Percentiles rank a stretch among this genome's conserved stretches.
Evolutionary conservation across 139 green algal species (phyloP).

Genomic region (Pleodorina starrii): DNA sequence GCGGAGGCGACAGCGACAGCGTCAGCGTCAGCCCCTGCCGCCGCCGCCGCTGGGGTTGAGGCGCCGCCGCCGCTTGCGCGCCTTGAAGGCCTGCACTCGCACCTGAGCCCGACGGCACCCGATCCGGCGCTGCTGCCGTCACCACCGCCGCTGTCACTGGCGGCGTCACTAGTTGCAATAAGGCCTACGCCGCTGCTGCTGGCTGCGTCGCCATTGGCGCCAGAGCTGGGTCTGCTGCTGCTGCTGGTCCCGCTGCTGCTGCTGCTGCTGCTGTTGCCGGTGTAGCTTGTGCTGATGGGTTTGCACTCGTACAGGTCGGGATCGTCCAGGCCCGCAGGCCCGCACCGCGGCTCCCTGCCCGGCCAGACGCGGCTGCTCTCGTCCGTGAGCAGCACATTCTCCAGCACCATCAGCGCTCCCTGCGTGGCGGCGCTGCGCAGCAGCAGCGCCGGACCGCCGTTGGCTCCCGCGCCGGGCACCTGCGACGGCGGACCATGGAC

Average conservation of each 20-base stretch:
- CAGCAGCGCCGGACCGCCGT: neutral
- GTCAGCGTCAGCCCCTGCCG: neutral
- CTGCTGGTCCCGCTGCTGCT: no score
- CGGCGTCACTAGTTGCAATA: neutral
- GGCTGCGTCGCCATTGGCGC: no score
- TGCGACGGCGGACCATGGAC: no score
- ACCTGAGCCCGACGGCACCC: neutral
- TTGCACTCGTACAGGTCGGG: neutral
- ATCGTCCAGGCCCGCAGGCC: neutral
- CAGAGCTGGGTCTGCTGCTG: no score
- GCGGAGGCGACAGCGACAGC: neutral
- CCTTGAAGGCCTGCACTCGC: neutral
- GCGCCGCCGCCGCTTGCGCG: no score
- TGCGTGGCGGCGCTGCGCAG: neutral
- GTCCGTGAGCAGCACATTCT: neutral
- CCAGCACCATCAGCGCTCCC: neutral
- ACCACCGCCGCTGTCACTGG: neutral
- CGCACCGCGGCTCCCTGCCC: neutral
- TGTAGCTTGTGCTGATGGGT: no score
- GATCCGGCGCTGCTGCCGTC: neutral
- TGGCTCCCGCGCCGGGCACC: neutral
- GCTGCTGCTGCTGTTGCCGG: no score
- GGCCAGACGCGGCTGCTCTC: conserved; percentile 16
- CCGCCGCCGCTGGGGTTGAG: neutral
- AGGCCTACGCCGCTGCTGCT: neutral